phyloP scores from a whole-genome alignment of 495 filamentous ascomycete species.

The Tuber borchii region DNA sequence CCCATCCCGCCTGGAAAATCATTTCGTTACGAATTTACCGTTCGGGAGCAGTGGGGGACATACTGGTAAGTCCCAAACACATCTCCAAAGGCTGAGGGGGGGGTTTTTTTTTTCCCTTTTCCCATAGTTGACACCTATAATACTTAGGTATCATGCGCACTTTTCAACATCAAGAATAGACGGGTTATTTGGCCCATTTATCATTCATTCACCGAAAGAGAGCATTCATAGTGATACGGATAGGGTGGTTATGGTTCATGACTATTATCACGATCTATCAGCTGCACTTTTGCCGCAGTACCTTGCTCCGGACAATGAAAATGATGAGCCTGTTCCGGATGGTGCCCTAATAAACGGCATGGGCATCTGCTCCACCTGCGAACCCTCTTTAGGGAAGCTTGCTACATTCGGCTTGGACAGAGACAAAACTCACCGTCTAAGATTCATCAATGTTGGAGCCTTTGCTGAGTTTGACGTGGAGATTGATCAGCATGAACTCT shows the following conservation, averaged over 20 bases:
- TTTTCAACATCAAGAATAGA: slow-evolving; percentile 42
- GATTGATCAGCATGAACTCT: slow-evolving; percentile 47
- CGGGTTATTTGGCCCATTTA: slow-evolving; percentile 54
- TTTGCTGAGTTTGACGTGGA: slow-evolving; percentile 55
- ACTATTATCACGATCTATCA: slow-evolving; percentile 55
- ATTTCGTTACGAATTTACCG: slow-evolving; percentile 50
- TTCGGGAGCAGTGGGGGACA: slow-evolving; percentile 24
- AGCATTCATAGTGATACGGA: slow-evolving; percentile 49
- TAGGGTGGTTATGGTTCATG: slow-evolving; percentile 52
- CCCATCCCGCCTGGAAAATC: slow-evolving; percentile 55
- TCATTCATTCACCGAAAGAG: slow-evolving; percentile 49
- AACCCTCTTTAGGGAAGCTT: slow-evolving; percentile 45
- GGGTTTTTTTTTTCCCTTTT: too few relatives aligned
- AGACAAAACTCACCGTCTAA: slow-evolving; percentile 58
- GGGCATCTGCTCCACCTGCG: slow-evolving; percentile 49
- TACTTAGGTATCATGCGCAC: slow-evolving; percentile 33
- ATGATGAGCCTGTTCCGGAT: slow-evolving; percentile 55
- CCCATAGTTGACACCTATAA: background rate
- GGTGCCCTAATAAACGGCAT: slow-evolving; percentile 61
- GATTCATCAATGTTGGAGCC: slow-evolving; percentile 61
- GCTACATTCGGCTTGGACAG: slow-evolving; percentile 47
- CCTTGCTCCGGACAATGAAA: slow-evolving; percentile 51
- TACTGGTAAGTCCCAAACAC: slow-evolving; percentile 23
- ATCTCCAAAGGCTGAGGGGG: background rate
- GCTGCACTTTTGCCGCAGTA: slow-evolving; percentile 48